A percentile compares a stretch with the other conserved stretches of the same genome.
Conservation (phyloP, 192 early-diverging fungal species). For the Coemansia furcata region DNA sequence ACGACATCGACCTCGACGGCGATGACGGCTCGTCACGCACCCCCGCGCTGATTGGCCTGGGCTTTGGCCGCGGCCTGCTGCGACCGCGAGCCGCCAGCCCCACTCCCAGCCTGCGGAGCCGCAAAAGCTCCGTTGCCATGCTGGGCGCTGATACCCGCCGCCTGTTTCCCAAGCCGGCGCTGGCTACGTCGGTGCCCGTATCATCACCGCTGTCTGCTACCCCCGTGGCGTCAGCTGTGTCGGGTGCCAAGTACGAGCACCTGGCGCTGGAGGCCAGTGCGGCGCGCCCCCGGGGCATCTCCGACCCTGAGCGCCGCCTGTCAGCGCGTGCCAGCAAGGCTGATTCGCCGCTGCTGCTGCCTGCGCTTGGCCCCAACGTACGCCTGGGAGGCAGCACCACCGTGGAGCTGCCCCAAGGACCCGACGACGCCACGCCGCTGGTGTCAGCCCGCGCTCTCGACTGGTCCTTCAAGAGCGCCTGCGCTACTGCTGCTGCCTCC, state of each 20-base stretch:
- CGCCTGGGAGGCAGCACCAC: neutral
- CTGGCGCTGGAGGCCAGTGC: constrained; percentile 11
- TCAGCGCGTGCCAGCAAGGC: constrained; percentile 15
- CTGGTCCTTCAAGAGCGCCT: constrained; percentile 1
- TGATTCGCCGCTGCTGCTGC: neutral
- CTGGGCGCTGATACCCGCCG: neutral
- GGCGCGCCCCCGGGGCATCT: constrained; percentile 28
- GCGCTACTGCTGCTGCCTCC: neutral
- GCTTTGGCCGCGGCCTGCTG: constrained; percentile 7
- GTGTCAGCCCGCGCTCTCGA: constrained; percentile 9
- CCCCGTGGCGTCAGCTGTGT: constrained; percentile 11
- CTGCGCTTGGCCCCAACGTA: neutral
- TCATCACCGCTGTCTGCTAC: constrained; percentile 15
- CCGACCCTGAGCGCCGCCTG: constrained; percentile 38
- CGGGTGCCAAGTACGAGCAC: constrained; percentile 14
- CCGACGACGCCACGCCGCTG: neutral
- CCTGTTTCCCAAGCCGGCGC: constrained; percentile 7
- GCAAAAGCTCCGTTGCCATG: constrained; percentile 4
- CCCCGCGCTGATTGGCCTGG: constrained; percentile 30
- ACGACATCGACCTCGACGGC: constrained; percentile 63
- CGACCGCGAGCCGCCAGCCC: constrained; percentile 16
- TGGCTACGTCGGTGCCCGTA: constrained; percentile 16
- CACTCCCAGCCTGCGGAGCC: constrained; percentile 10
- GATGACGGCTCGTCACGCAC: constrained; percentile 58
- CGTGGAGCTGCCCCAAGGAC: neutral